Evolutionary conservation across 129 eudicot genomes (phyloP), one percentile per base, ranked within the genome.

Genomic region (Heracleum sosnowskyi): DNA sequence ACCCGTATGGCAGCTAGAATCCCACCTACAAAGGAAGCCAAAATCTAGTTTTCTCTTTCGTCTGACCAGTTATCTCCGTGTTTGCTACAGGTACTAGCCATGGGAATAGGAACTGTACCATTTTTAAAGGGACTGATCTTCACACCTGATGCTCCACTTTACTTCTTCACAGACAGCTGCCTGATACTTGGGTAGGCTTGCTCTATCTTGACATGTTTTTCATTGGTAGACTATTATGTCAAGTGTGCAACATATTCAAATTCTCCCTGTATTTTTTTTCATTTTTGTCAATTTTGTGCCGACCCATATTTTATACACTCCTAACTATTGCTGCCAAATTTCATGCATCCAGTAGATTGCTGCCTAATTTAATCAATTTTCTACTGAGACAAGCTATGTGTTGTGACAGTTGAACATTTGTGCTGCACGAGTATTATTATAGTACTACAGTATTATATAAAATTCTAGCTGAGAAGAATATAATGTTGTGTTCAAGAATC

Each of bases 141-240:
- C 83, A 87, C 94, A 26, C 77, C 90, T 69, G 97, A 95, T 90
- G 97, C 97, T 86, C 98, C 98, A 31, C 88, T 95, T 47, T 95
- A 88, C 88, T 95, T 95, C 82, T 89, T 95, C 77, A 91, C 97
- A 11, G 98, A 95, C 82, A 95, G 97, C 86, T 95, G 97, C 86
- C 69, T 90, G 86, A 95, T 95, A 87, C 98, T 95, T 82, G 98
- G 98, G 98, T 95, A 91, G 62, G 84, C 60, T 80, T 28, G 24
- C 68, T 83, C 66, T 71, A 42, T 73, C 45, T 62, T 34, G 31
- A 63, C 45, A 29, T 45, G 44, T 74, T 10, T 63, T 74, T 44
- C 40, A 41, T 68, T 64, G 7, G 12, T 83, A 72, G 71, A 39
- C 80, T 39, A 6, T 44, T 79, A 62, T 29, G 22, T 44, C 45